Evolutionary conservation across 2,329 filamentous ascomycete species (phyloP).

Genomic region (Lasiodiplodia theobromae): DNA sequence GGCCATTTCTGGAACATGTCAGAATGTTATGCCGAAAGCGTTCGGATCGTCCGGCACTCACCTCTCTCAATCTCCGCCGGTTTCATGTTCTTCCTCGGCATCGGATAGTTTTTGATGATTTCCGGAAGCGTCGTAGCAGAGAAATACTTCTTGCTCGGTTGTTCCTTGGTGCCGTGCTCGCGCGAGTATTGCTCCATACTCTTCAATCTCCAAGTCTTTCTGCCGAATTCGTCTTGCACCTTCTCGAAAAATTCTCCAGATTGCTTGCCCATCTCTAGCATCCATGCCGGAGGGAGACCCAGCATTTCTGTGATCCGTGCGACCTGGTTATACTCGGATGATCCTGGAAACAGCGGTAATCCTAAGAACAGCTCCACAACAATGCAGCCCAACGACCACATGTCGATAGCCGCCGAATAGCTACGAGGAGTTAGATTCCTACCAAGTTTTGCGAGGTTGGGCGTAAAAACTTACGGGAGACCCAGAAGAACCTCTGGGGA

Average conservation of each 20-base stretch:
- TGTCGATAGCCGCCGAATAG: constrained; percentile 98
- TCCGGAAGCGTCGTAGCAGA: constrained; percentile 91
- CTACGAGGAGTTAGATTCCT: constrained; percentile 42
- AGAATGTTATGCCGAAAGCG: constrained; percentile 29
- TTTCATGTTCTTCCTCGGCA: constrained; percentile 99
- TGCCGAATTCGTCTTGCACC: constrained; percentile 86
- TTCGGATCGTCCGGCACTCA: constrained; percentile 54
- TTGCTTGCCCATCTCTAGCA: constrained; percentile 99
- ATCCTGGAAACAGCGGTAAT: constrained; percentile 92
- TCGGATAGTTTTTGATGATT: constrained; percentile 96
- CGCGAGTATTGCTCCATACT: constrained; percentile 97
- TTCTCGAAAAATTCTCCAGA: constrained; percentile 98
- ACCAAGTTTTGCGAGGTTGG: not conserved
- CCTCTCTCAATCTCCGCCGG: constrained; percentile 94
- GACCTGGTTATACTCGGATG: constrained; percentile 98
- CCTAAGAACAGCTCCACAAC: constrained; percentile 97
- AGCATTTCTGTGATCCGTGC: constrained; percentile 98
- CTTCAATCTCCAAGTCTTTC: constrained; percentile 90
- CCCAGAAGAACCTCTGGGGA: constrained; percentile 96
- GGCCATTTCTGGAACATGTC: constrained; percentile 80
- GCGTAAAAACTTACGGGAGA: constrained; percentile 65
- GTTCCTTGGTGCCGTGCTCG: constrained; percentile 95
- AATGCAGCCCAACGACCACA: constrained; percentile 99
- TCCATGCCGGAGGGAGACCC: constrained; percentile 95
- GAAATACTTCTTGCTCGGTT: constrained; percentile 99